Base-by-base conservation (phyloP, 108 stramenopile species). In the Stephanodiscus minutulus region DNA sequence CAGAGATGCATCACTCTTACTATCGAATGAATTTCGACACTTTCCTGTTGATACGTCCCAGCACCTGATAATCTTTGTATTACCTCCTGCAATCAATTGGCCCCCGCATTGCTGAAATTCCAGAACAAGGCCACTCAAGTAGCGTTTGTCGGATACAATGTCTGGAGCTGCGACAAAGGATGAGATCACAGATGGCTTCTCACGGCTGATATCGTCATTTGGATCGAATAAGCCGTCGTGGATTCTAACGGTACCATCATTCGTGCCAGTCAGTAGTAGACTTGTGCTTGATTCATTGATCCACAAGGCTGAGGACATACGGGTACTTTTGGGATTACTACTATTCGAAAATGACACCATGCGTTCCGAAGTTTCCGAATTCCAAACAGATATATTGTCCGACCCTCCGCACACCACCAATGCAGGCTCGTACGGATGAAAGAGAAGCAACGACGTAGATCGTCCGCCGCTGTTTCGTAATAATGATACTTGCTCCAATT, bases 41-140 rank as follows among this genome's bases (percentile, higher is more conserved):
- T 89, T 86, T 78, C 98, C 97, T 35, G 86, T 55, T 18, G 58
- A 85, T 20, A 99, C 29, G 77, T 99, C 99, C 99, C 99, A 99
- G 44, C 90, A 84, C 5, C 85, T 70, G 15, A 99, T 74, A n/a
- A 55, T 43, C 13, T 72, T 81, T 9, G 83, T 81, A 67, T 84
- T 89, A 5, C 99, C 99, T n/a, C 92, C 98, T 7, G 87, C 76
- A 54, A 92, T 66, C 31, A 98, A 73, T 21, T 70, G 70, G 0
- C 96, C 96, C 15, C 64, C 74, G 37, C 46, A 68, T 37, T 88
- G 87, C 56, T 96, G 90, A 90, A 93, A 97, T 69, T 97, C 89
- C 28, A 92, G 79, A 33, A 97, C 84, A 36, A 98, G 72, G 2
- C 97, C 98, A 55, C 91, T 86, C 22, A 82, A 81, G 22, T 61